Evolutionary conservation across 2,329 filamentous ascomycete genomes (phyloP), one percentile per base, ranked within the genome.

Genomic region (Scytalidium lignicola): DNA sequence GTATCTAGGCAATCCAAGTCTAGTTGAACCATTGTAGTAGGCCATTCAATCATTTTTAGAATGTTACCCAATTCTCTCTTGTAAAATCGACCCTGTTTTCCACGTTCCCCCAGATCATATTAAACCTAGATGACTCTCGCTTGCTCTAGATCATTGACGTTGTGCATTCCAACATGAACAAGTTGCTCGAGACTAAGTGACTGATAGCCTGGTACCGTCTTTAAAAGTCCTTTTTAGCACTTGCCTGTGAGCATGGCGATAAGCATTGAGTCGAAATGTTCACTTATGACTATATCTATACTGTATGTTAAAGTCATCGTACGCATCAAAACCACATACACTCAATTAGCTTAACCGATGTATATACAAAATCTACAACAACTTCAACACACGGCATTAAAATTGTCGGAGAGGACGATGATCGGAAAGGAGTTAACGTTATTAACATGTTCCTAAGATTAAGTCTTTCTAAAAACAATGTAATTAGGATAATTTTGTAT

Each of bases 321-420:
- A 70, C 2, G 69, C 70, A 43, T 73, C 70, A 44, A 74, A 71
- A n/a, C 59, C 69, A 73, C 10, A 72, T 56, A 37, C 66, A 70
- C 0, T 56, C 56, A 2, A 68, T 56, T 4, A 49, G 28, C n/a
- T 49, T 48, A 0, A 49, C 20, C 13, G 52, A 18, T 2, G 49
- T 46, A 5, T 29, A 19, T 13, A 43, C 21, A 4, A 71, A 47
- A 0, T 70, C 70, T 3, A 68, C 69, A 1, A 64, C 65, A 0
- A 66, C 65, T 2, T 64, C 69, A 0, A 65, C 65, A n/a, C 21
- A 58, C 65, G 8, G 65, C 58, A 50, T 62, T 65, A 53, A 68
- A 72, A 48, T 72, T 71, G 0, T 68, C 69, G 0, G 70, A 64
- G 0, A 73, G 56, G 4, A 72, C 47, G 6, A 72, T 46, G 6